Evolutionary conservation across 345 rosid genomes (phyloP).

Genomic region (Sisymbrium irio): DNA sequence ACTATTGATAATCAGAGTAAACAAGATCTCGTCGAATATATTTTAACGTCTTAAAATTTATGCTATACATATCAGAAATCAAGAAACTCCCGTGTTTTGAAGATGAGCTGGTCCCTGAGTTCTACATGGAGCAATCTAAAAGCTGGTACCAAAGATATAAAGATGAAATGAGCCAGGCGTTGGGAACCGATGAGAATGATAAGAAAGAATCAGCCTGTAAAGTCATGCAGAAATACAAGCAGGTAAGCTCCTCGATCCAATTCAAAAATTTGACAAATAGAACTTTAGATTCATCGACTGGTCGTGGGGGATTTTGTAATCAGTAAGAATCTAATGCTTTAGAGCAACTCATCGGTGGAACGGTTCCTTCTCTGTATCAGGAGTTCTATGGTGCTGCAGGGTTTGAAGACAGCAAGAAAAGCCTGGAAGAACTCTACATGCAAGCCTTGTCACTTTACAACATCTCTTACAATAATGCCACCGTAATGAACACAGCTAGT

Average conservation of each 20-base stretch:
- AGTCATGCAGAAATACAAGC: slow-evolving; percentile 45
- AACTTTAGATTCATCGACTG: neutral
- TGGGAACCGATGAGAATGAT: neutral
- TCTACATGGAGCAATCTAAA: slow-evolving; percentile 36
- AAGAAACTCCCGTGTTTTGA: slow-evolving; percentile 52
- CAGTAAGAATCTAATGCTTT: neutral
- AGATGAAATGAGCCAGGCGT: slow-evolving; percentile 43
- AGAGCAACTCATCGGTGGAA: neutral
- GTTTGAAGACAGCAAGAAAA: slow-evolving; percentile 43
- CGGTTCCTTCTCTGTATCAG: slow-evolving; percentile 30
- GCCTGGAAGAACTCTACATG: slow-evolving; percentile 36
- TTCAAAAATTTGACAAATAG: too few relatives aligned
- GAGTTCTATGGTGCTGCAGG: slow-evolving; percentile 50
- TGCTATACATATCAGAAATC: slow-evolving; percentile 40
- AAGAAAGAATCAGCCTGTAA: slow-evolving; percentile 26
- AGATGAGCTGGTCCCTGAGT: slow-evolving; percentile 14
- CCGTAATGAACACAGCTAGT: neutral
- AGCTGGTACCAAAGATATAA: slow-evolving; percentile 38
- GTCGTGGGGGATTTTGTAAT: neutral
- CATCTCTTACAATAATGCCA: slow-evolving; percentile 43
- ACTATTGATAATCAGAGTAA: neutral
- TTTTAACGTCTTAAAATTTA: neutral
- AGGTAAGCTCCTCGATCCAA: slow-evolving; percentile 42
- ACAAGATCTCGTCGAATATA: neutral
- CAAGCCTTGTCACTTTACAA: slow-evolving; percentile 61